Base-by-base conservation (phyloP, 1,284 basidiomycete species). In the Coniferiporia sulphurascens region DNA sequence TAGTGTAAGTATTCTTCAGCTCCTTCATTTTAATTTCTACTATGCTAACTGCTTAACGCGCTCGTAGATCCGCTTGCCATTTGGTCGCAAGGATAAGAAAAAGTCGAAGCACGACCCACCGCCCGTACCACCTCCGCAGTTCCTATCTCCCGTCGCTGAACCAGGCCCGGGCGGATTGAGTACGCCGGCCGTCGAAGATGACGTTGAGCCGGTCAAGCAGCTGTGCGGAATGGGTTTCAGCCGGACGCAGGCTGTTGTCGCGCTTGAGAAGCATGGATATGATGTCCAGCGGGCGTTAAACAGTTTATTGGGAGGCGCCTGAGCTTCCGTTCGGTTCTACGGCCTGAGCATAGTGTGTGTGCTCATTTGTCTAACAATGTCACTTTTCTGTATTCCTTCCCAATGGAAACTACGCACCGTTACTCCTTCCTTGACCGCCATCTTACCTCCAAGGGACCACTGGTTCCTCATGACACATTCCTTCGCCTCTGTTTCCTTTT, bases 151-250 rank as follows among this genome's bases (percentile, higher is more conserved):
- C 68, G 71, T 77, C 19, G 66, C 59, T 10, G 70, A 85, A 59
- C 79, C 80, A 8, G 62, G 65, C 3, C 12, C 38, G 27, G 27
- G 27, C 27, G 69, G 74, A 48, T 69, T 66, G 13, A 66, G 65
- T 6, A 81, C 85, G 4, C 83, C 87, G 0, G 80, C 79, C 1
- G 76, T 78, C 9, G 86, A 86, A 34, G 89, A 91, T 62, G 91
- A 93, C 63, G 84, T 87, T 4, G 85, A 87, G 64, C 74, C 84
- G 0, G 88, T 94, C 36, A 92, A 89, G 69, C 85, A 87, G 65
- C 74, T 94, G 48, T 82, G 81, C 52, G 80, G 78, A 34, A 93
- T 94, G 91, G 91, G 92, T 43, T 94, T 94, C 76, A 86, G 80
- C 65, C 82, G 91, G 52, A 72, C 76, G n/a, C 85, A 92, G 69